Evolutionary conservation across 2,329 filamentous ascomycete species (phyloP).

Genomic region (Huntiella savannae): DNA sequence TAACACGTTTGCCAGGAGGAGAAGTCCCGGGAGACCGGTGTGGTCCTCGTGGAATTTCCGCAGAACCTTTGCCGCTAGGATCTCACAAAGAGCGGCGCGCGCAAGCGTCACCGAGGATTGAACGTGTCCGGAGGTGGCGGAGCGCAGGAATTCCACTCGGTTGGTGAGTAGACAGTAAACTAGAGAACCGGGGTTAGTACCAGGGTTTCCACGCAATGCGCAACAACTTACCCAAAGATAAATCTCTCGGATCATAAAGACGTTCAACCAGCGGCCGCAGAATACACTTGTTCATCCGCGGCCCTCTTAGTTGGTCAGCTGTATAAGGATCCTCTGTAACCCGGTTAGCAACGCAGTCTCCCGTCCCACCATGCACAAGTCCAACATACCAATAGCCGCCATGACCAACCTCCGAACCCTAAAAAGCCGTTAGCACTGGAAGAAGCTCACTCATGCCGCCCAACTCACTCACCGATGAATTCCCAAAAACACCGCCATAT

Average conservation of each 20-base stretch:
- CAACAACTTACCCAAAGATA: conserved; percentile 30
- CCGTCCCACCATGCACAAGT: background rate
- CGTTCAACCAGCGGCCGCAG: conserved; percentile 45
- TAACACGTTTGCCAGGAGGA: conserved; percentile 43
- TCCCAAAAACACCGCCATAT: conserved; percentile 10
- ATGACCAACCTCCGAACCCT: conserved; percentile 12
- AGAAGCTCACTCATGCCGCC: background rate
- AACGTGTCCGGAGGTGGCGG: conserved; percentile 40
- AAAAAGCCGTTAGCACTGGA: background rate
- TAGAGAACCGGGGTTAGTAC: conserved; percentile 14
- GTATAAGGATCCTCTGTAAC: conserved; percentile 20
- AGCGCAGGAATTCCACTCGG: conserved; percentile 47
- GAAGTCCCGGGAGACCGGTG: conserved; percentile 39
- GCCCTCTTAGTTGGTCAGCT: conserved; percentile 42
- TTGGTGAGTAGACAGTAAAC: conserved; percentile 58
- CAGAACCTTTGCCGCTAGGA: conserved; percentile 46
- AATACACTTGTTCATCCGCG: conserved; percentile 42
- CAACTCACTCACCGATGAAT: conserved; percentile 12
- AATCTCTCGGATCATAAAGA: conserved; percentile 41
- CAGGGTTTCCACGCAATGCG: background rate
- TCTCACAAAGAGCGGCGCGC: conserved; percentile 47
- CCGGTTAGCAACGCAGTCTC: background rate
- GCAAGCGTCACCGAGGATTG: conserved; percentile 53
- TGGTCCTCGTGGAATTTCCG: conserved; percentile 51
- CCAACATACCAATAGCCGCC: conserved; percentile 12